Evolutionary conservation across 495 filamentous ascomycete species (phyloP).

Genomic region (Podospora conica): DNA sequence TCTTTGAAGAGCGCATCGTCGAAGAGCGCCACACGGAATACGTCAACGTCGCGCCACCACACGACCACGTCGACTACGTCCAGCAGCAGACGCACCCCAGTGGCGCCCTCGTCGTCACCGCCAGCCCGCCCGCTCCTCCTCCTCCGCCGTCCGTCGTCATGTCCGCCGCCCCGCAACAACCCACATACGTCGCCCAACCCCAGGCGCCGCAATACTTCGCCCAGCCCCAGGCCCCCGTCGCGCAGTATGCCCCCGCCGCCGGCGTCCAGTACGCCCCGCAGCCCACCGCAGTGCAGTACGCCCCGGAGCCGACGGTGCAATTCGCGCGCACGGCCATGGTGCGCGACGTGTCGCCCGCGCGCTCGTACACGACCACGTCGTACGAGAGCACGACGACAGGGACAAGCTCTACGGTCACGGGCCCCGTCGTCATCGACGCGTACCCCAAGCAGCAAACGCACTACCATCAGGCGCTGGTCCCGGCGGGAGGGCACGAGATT

Average conservation of each 20-base stretch:
- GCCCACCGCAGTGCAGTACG: neutral
- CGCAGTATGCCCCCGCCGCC: neutral
- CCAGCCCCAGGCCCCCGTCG: neutral
- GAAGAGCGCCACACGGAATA: conserved; percentile 16
- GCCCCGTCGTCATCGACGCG: conserved; percentile 30
- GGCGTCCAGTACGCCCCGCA: neutral
- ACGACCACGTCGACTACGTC: conserved; percentile 4
- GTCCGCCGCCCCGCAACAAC: neutral
- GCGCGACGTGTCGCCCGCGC: conserved; percentile 37
- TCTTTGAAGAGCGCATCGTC: conserved; percentile 33
- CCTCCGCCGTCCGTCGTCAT: conserved; percentile 9
- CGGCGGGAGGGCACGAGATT: conserved; percentile 36
- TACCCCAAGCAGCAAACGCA: conserved; percentile 5
- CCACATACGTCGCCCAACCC: neutral
- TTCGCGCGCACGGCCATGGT: conserved; percentile 35
- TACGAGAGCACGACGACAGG: conserved; percentile 18
- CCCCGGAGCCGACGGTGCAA: conserved; percentile 21
- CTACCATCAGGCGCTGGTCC: neutral
- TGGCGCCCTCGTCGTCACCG: conserved; percentile 34
- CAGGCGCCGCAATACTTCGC: neutral
- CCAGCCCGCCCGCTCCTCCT: conserved; percentile 34
- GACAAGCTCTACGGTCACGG: conserved; percentile 21
- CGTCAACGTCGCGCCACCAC: conserved; percentile 14
- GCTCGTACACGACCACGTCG: conserved; percentile 25
- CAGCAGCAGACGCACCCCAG: neutral